Conservation (phyloP, 129 eudicot species). For the Flaveria robusta region DNA sequence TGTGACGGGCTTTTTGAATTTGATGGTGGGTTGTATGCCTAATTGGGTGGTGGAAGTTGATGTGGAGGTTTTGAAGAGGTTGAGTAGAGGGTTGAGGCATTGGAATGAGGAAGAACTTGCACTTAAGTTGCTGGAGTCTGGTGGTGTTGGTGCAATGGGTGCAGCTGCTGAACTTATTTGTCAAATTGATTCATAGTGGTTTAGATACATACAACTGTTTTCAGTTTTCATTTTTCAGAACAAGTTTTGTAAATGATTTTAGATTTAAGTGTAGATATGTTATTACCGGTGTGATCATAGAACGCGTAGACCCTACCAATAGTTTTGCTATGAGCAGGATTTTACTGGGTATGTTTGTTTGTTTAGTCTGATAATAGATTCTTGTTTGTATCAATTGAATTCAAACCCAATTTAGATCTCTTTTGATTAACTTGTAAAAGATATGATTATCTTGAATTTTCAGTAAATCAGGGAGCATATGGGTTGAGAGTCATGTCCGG, state of each 20-base stretch:
- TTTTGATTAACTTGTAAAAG: background rate
- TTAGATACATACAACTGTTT: background rate
- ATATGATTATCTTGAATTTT: background rate
- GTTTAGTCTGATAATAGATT: background rate
- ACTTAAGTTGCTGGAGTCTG: slow-evolving; percentile 58
- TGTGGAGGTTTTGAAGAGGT: slow-evolving; percentile 62
- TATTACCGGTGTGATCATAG: slow-evolving; percentile 6
- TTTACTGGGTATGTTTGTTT: no score
- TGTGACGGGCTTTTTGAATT: slow-evolving; percentile 67
- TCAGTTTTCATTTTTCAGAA: background rate
- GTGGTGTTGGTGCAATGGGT: slow-evolving; percentile 86
- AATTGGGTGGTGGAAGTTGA: slow-evolving; percentile 77
- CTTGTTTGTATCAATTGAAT: background rate
- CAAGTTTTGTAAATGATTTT: slow-evolving; percentile 42
- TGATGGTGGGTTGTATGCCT: slow-evolving; percentile 71
- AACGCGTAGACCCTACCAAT: background rate
- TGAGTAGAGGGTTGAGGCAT: slow-evolving; percentile 74
- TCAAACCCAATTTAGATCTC: background rate
- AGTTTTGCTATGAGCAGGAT: no score
- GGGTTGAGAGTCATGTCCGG: no score
- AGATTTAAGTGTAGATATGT: slow-evolving; percentile 40
- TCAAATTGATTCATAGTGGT: slow-evolving; percentile 35
- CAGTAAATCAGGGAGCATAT: background rate
- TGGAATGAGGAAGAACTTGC: slow-evolving; percentile 92
- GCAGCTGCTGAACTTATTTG: slow-evolving; percentile 80